phyloP scores from a whole-genome alignment of 345 rosid genomes.

The Eucalyptus erythrocorys region DNA sequence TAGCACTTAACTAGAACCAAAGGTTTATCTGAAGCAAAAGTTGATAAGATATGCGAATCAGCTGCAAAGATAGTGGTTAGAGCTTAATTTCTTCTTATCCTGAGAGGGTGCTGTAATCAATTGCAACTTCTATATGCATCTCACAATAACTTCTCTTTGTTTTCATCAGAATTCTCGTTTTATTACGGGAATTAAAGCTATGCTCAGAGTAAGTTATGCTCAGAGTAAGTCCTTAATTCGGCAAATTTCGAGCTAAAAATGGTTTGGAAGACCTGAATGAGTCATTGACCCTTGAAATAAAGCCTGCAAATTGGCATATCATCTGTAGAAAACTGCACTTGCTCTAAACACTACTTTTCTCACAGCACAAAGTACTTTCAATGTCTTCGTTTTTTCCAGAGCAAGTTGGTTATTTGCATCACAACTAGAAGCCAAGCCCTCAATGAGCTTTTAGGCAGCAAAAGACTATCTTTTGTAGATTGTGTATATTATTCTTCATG shows the following conservation, averaged over 20 bases:
- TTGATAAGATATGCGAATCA: neutral
- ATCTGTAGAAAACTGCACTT: neutral
- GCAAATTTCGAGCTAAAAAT: too few species aligned
- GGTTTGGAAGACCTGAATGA: neutral
- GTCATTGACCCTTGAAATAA: too few species aligned
- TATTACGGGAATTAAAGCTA: constrained; percentile 82
- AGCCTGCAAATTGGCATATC: neutral
- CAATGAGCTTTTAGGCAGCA: too few species aligned
- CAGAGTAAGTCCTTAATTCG: constrained; percentile 18
- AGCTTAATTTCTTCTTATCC: neutral
- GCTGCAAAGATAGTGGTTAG: neutral
- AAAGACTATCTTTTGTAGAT: too few species aligned
- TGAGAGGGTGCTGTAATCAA: neutral
- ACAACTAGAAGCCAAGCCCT: neutral
- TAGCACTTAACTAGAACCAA: neutral
- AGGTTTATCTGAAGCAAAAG: neutral
- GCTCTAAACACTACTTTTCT: neutral
- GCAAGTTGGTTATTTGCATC: neutral
- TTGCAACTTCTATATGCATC: neutral
- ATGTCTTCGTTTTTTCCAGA: neutral
- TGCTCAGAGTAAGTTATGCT: constrained; percentile 12
- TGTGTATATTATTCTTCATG: neutral
- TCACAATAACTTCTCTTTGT: neutral
- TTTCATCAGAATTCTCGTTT: constrained; percentile 15
- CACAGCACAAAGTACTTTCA: neutral